These are phyloP conservation scores for Acanthamoeba comandoni DNA, from an alignment of 208 protist species.

Conservation along the genomic window DNA sequence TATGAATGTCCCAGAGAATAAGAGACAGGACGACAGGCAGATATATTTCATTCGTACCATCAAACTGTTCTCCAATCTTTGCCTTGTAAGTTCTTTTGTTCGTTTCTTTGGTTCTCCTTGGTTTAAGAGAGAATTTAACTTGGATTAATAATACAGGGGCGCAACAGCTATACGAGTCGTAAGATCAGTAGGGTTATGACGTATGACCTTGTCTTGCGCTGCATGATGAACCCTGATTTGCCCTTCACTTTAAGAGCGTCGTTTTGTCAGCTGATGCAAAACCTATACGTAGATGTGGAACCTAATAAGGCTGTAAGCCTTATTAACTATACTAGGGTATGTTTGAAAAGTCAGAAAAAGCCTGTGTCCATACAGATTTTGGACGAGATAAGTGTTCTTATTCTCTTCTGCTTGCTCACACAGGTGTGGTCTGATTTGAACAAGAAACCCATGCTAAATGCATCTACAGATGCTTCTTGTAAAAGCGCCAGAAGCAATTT, in stretches of 20 bases:
- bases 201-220: constrained; percentile 37
- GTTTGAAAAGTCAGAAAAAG: too few species aligned
- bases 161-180: constrained; percentile 21
- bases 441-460: background rate
- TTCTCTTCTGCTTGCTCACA: constrained; percentile 10
- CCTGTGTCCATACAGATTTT: too few species aligned
- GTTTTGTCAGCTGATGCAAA: constrained; percentile 34
- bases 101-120: background rate
- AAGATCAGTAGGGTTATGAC: constrained; percentile 38
- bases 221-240: constrained; percentile 34
- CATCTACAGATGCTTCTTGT: background rate
- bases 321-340: constrained; percentile 57
- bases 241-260: constrained; percentile 36
- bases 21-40: constrained; percentile 58
- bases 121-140: too few species aligned
- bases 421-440: constrained; percentile 49
- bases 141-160: constrained; percentile 16
- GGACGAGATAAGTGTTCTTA: too few species aligned
- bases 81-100: constrained; percentile 8
- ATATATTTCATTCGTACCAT: constrained; percentile 56
- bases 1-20: constrained; percentile 29
- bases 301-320: constrained; percentile 9
- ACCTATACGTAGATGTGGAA: constrained; percentile 63
- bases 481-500: too few species aligned
- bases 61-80: constrained; percentile 58